phyloP scores from a whole-genome alignment of 345 rosid species.

The Gossypium herbaceum region DNA sequence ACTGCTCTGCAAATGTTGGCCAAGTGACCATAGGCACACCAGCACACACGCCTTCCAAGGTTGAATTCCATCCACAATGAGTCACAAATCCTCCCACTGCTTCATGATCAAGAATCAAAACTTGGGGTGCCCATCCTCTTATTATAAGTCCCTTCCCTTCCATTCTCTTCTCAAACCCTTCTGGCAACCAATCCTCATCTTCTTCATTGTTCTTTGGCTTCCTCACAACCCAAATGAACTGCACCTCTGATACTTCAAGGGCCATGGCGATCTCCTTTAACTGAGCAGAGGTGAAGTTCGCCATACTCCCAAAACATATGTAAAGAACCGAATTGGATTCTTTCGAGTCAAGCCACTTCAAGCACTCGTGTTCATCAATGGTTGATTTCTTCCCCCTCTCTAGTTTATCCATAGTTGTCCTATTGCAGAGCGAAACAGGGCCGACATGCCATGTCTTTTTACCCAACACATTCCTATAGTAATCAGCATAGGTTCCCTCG shows the following conservation, averaged over 20 bases:
- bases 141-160: constrained; percentile 41
- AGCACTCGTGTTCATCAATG: constrained; percentile 29
- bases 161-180: constrained; percentile 29
- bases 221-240: constrained; percentile 42
- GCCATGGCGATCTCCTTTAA: neutral
- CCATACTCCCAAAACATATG: constrained; percentile 8
- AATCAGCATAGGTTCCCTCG: constrained; percentile 49
- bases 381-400: constrained; percentile 27
- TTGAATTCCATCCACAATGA: constrained; percentile 60
- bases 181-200: constrained; percentile 22
- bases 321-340: constrained; percentile 38
- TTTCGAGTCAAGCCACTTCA: constrained; percentile 33
- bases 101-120: constrained; percentile 51
- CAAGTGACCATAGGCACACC: constrained; percentile 58
- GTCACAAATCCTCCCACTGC: constrained; percentile 51
- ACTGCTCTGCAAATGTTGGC: constrained; percentile 43
- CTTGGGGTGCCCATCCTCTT: constrained; percentile 62
- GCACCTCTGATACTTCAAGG: neutral
- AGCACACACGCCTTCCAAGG: constrained; percentile 40
- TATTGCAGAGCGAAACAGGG: constrained; percentile 41
- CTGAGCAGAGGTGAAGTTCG: neutral
- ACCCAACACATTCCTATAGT: constrained; percentile 33
- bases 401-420: constrained; percentile 25
- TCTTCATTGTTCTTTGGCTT: constrained; percentile 30
- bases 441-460: constrained; percentile 56